phyloP scores from a whole-genome alignment of 306 rosid genomes.

The Senna tora region DNA sequence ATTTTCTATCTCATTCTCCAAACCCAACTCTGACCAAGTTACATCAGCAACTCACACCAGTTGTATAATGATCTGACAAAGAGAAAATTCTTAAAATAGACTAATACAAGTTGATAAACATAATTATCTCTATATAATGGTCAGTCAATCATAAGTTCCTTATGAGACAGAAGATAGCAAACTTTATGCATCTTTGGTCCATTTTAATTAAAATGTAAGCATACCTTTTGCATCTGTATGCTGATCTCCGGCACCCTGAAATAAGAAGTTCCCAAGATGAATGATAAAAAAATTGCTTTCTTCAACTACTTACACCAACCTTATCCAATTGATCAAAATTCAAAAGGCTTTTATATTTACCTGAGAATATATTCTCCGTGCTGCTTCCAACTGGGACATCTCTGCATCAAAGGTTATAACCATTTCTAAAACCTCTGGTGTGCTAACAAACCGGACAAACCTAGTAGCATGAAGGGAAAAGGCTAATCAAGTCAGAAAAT shows the following conservation, averaged over 20 bases:
- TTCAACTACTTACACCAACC: conserved; percentile 25
- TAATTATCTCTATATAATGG: not conserved
- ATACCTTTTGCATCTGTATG: conserved; percentile 63
- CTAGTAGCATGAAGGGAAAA: conserved; percentile 42
- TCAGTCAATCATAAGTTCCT: not conserved
- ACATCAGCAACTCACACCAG: conserved; percentile 4
- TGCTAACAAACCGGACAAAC: conserved; percentile 85
- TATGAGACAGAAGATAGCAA: not conserved
- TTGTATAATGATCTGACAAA: conserved; percentile 47
- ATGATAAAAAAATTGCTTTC: conserved; percentile 26
- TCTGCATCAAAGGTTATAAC: conserved; percentile 80
- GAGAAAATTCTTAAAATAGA: not conserved
- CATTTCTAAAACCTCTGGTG: conserved; percentile 84
- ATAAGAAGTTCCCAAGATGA: conserved; percentile 38
- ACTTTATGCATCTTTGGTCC: not conserved
- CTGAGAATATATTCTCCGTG: conserved; percentile 78
- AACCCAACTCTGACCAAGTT: not conserved
- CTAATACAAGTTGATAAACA: not conserved
- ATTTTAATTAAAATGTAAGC: conserved; percentile 33
- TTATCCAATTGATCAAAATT: conserved; percentile 20
- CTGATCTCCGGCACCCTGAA: conserved; percentile 78
- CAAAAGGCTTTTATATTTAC: conserved; percentile 41
- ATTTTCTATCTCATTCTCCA: not conserved
- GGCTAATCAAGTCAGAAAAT: conserved; percentile 28
- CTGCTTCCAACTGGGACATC: conserved; percentile 90